Percentiles rank a stretch among this genome's conserved stretches.
These are phyloP conservation scores for Nepenthes alata DNA, from an alignment of 179 eudicot species.

Conservation along the genomic window DNA sequence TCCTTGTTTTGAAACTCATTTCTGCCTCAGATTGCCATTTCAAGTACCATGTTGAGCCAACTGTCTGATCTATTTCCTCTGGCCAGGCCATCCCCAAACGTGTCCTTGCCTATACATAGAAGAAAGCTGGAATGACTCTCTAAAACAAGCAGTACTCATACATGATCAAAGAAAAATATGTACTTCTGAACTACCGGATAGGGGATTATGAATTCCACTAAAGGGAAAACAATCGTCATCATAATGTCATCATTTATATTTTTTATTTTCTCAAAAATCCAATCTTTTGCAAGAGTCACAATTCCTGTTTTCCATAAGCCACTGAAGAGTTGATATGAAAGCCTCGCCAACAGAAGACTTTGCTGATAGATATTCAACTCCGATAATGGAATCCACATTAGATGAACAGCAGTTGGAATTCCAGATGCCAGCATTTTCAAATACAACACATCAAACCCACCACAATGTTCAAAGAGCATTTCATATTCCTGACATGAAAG, in stretches of 20 bases:
- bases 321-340: slow-evolving; percentile 22
- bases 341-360: slow-evolving; percentile 31
- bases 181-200: slow-evolving; percentile 36
- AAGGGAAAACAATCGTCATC: slow-evolving; percentile 60
- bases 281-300: slow-evolving; percentile 28
- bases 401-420: slow-evolving; percentile 63
- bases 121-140: slow-evolving; percentile 6
- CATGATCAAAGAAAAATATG: slow-evolving; percentile 2
- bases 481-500: slow-evolving; percentile 57
- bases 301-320: slow-evolving; percentile 35
- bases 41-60: slow-evolving; percentile 66
- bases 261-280: slow-evolving; percentile 28
- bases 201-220: slow-evolving; percentile 59
- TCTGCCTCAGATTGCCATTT: slow-evolving; percentile 77
- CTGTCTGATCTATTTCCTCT: slow-evolving; percentile 40
- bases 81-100: slow-evolving; percentile 75
- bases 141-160: slow-evolving; percentile 3
- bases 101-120: slow-evolving; percentile 41
- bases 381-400: slow-evolving; percentile 79
- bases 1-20: slow-evolving; percentile 39
- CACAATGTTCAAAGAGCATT: slow-evolving; percentile 59
- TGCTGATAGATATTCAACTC: slow-evolving; percentile 62
- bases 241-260: slow-evolving; percentile 48
- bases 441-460: slow-evolving; percentile 84
- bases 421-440: slow-evolving; percentile 71